Evolutionary conservation across 106 monocot genomes (phyloP), one percentile per base, ranked within the genome.

Genomic region (Agapanthus africanus): DNA sequence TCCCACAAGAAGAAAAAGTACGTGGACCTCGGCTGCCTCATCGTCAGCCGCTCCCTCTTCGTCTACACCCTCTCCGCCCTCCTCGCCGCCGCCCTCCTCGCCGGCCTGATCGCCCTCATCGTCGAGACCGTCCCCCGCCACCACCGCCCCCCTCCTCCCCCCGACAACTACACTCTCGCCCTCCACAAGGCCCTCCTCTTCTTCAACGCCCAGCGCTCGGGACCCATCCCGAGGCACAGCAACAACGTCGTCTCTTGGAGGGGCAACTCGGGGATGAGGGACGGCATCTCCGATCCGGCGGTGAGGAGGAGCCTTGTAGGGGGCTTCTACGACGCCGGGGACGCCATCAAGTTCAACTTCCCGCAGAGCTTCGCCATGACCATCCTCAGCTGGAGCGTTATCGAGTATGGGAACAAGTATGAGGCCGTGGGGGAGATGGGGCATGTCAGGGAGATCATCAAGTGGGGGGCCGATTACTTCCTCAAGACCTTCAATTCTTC

Each of bases 181-280:
- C 81, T 95, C 28, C 95, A 78, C 76, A 95, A 95, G 77, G 95
- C 95, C 25, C 87, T 95, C 67, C 85, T 95, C 88, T 95, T 95
- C 95, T 95, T 95, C 83, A 88, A 95, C 68, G 91, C 95, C 71
- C 95, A 95, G 85, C 70, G 83, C 59, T 95, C 95, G 30, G 95
- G 95, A 25, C 70, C 63, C 42, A 27, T 97, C 8, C 91, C 88
- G 37, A 88, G 79, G 80, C 88, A 97, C 62, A 97, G 89, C 73
- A 86, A 88, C 46, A n/a, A n/a, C n/a, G n/a, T n/a, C n/a, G 82
- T 97, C 2, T 76, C 82, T 0, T 97, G 95, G 95, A 75, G 95
- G 63, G 91, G 95, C 0, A 89, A 86, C 60, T 97, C 95, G 0
- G 88, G 91, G 34, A 81, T 93, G 93, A 93, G 81, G 77, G 93